Evolutionary conservation across 805 yeast species (phyloP).

Genomic region (Myxozyma lipomycoides): DNA sequence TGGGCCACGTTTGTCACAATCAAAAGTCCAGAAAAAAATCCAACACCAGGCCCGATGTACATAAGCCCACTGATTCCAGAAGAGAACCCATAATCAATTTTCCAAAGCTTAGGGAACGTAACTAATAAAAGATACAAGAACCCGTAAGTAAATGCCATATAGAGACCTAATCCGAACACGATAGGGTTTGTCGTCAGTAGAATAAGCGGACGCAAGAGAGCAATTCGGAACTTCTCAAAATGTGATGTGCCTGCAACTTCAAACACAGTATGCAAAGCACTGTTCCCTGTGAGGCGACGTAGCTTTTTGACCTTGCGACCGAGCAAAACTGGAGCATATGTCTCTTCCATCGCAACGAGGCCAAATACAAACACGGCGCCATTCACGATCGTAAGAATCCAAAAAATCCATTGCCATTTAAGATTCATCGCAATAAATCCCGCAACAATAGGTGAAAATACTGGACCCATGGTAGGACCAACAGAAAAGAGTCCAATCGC

Average conservation of each 20-base stretch:
- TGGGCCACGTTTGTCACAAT: constrained; percentile 52
- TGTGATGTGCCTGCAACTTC: constrained; percentile 46
- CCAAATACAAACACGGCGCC: constrained; percentile 33
- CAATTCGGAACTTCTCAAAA: constrained; percentile 43
- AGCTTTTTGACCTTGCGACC: constrained; percentile 34
- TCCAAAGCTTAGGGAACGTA: constrained; percentile 71
- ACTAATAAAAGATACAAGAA: constrained; percentile 58
- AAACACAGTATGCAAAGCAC: constrained; percentile 41
- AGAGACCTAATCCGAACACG: constrained; percentile 37
- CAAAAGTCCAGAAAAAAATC: constrained; percentile 56
- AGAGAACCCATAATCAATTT: constrained; percentile 53
- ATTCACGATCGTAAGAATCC: constrained; percentile 17
- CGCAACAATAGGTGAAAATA: constrained; percentile 56
- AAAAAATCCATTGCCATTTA: constrained; percentile 59
- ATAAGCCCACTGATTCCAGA: constrained; percentile 68
- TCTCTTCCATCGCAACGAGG: constrained; percentile 43
- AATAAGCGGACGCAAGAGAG: constrained; percentile 36
- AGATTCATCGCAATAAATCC: constrained; percentile 49
- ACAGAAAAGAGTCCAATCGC: constrained; percentile 41
- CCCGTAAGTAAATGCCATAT: constrained; percentile 42
- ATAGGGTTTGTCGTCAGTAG: constrained; percentile 41
- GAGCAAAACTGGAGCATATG: constrained; percentile 62
- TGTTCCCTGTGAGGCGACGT: constrained; percentile 54
- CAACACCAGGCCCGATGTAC: constrained; percentile 70
- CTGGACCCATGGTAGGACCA: constrained; percentile 54